Evolutionary conservation across 176 grass and related monocot genomes (phyloP), one percentile per base, ranked within the genome.

Genomic region (Metroxylon sagu): DNA sequence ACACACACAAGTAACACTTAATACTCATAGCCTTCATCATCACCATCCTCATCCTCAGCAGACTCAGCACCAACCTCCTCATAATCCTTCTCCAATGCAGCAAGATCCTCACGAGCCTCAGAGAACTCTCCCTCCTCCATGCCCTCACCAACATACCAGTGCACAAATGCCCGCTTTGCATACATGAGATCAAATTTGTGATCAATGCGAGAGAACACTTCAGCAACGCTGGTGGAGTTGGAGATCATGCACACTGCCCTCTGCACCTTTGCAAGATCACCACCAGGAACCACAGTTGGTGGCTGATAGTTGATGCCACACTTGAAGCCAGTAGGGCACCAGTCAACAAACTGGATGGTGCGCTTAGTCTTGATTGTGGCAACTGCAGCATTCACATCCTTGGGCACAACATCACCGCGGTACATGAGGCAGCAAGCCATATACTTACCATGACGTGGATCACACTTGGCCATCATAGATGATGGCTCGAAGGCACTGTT

Each of bases 351-450:
- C 53, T 56, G 53, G 19, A 23, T 56, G 53, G 53, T 56, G 53
- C 53, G 18, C 53, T 56, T 56, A 4, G 53, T 56, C 53, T 43
- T 43, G 35, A 43, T 43, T 43, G 35, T 43, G 8, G 35, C 35
- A 43, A 43, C 35, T 43, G 35, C 35, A 43, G 35, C 35, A 43
- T 43, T 43, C 35, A 43, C 35, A 14, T 43, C 35, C 35, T 43
- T 43, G 35, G 35, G 35, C 35, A 43, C 35, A 43, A 43, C 35
- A 43, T 43, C 35, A 43, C 35, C 35, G 5, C 53, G 53, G 19
- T 56, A 56, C 53, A 56, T 56, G 7, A 56, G 53, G 53, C 53
- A 56, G 53, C 53, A 56, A 56, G 53, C 53, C 53, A 56, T 56
- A 18, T 56, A 56, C n/a, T 56, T 56, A 14, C 53, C 53, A 23